Percentiles rank a stretch among this genome's conserved stretches.
phyloP scores from a whole-genome alignment of 257 asterid species.

The Solanum tarijense region DNA sequence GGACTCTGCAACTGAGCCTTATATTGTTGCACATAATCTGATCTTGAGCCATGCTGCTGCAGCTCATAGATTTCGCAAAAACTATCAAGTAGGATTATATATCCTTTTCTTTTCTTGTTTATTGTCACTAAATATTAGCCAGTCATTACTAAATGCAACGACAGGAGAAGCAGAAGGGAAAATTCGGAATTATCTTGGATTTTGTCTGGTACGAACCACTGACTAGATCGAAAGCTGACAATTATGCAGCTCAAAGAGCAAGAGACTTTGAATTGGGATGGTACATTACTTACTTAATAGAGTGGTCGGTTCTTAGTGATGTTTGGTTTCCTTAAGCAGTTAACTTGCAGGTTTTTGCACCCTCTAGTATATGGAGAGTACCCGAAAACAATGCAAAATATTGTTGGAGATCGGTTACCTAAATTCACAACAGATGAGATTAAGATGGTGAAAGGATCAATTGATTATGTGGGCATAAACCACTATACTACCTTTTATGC shows the following conservation, averaged over 20 bases:
- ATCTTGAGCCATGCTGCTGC: conserved; percentile 68
- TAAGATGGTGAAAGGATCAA: conserved; percentile 34
- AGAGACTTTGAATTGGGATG: conserved; percentile 89
- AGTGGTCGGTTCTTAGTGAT: background rate
- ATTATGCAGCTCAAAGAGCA: conserved; percentile 82
- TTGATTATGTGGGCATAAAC: conserved; percentile 76
- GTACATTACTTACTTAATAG: conserved; percentile 40
- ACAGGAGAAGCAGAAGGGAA: conserved; percentile 70
- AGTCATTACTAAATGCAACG: background rate
- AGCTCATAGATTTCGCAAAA: conserved; percentile 51
- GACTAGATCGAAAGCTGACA: conserved; percentile 25
- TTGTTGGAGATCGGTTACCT: conserved; percentile 39
- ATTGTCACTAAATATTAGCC: too few relatives aligned
- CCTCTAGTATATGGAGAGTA: conserved; percentile 68
- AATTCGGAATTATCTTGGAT: conserved; percentile 72
- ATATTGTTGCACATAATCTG: conserved; percentile 73
- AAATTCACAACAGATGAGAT: conserved; percentile 48
- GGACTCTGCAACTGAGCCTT: conserved; percentile 89
- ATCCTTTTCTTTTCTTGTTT: background rate
- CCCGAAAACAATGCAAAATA: conserved; percentile 59
- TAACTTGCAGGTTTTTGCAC: conserved; percentile 42
- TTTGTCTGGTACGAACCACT: conserved; percentile 58
- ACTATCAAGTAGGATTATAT: conserved; percentile 41
- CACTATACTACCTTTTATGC: conserved; percentile 59
- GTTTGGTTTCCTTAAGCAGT: conserved; percentile 29